Evolutionary conservation across 768 basidiomycete species (phyloP).

Genomic region (Steccherinum ochraceum): DNA sequence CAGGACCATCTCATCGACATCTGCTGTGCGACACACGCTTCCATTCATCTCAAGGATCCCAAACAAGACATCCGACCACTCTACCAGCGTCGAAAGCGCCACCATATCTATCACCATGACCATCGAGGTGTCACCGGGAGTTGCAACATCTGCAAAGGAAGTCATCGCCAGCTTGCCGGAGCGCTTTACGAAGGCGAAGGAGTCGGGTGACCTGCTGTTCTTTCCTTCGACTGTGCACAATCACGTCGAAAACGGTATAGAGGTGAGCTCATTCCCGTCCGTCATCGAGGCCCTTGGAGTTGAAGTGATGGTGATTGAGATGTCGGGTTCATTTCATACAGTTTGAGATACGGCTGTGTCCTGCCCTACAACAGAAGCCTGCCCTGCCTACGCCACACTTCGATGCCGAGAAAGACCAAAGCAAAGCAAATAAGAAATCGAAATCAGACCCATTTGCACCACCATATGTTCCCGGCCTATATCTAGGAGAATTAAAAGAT

Average conservation of each 20-base stretch:
- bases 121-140: constrained; percentile 10
- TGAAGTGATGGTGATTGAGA: background rate
- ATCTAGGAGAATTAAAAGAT: constrained; percentile 68
- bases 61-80: constrained; percentile 2
- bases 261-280: constrained; percentile 36
- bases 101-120: constrained; percentile 1
- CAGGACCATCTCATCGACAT: too few relatives aligned
- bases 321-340: constrained; percentile 28
- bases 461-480: constrained; percentile 74
- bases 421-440: constrained; percentile 22
- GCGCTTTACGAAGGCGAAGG: constrained; percentile 51
- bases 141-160: constrained; percentile 19
- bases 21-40: too few relatives aligned
- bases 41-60: background rate
- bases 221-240: constrained; percentile 68
- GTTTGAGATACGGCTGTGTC: constrained; percentile 86
- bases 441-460: constrained; percentile 70
- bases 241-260: constrained; percentile 54
- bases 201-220: constrained; percentile 65
- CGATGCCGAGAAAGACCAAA: constrained; percentile 20
- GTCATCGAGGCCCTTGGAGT: background rate
- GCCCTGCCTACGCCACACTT: constrained; percentile 39
- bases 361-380: constrained; percentile 79
- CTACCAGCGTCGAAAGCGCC: constrained; percentile 4
- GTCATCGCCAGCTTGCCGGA: constrained; percentile 50